Evolutionary conservation across 441 rosid species (phyloP).

Genomic region (Croton setiger): DNA sequence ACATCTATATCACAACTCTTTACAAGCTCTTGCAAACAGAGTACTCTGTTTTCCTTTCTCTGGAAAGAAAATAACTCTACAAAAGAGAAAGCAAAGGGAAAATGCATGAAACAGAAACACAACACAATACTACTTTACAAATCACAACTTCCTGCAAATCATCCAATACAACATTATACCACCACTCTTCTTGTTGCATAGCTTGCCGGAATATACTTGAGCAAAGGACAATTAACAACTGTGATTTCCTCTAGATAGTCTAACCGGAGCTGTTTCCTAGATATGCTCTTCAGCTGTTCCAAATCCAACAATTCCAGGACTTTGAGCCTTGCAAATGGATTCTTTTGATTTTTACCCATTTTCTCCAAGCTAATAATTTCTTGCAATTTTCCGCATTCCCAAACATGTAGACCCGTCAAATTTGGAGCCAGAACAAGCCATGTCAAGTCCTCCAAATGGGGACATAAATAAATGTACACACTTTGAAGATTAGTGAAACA

Average conservation of each 20-base stretch:
- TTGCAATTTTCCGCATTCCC: background rate
- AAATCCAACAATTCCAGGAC: background rate
- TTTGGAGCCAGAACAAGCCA: constrained; percentile 10
- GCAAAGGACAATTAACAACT: background rate
- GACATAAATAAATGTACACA: background rate
- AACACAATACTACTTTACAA: background rate
- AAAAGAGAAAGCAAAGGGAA: too few species aligned
- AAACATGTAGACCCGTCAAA: background rate
- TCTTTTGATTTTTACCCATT: background rate
- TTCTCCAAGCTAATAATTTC: background rate
- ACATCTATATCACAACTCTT: too few species aligned
- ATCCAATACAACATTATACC: constrained; percentile 3
- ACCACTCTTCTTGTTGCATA: background rate
- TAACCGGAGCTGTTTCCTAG: constrained; percentile 5
- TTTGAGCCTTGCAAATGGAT: constrained; percentile 4
- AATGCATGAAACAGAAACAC: too few species aligned
- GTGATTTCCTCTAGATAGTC: background rate
- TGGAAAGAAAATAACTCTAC: too few species aligned
- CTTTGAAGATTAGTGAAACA: background rate
- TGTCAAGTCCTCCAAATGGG: constrained; percentile 6
- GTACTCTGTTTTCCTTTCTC: too few species aligned
- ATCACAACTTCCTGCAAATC: background rate
- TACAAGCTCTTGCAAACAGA: too few species aligned
- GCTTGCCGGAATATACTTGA: constrained; percentile 6
- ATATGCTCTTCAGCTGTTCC: constrained; percentile 3